Evolutionary conservation across 257 asterid species (phyloP).

Genomic region (Gentiana dahurica): DNA sequence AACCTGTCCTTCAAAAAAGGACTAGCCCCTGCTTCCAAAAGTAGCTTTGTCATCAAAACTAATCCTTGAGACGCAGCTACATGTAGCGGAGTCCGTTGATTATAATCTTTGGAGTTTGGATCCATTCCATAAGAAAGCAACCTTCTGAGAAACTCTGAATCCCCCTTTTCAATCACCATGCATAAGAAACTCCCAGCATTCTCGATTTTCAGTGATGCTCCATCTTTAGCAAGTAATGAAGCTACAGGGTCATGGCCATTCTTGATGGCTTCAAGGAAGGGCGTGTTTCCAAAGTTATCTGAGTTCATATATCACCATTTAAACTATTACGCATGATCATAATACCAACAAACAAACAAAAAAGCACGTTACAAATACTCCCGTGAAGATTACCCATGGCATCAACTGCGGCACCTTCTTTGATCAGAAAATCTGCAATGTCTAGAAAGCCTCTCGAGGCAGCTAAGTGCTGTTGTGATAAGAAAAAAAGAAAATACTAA

Average conservation of each 20-base stretch:
- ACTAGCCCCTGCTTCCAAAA: conserved; percentile 82
- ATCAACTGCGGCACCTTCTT: too few species aligned
- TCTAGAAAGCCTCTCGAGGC: too few species aligned
- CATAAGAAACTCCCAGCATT: conserved; percentile 68
- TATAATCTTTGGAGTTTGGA: conserved; percentile 67
- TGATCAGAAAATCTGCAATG: too few species aligned
- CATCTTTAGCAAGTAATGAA: conserved; percentile 50
- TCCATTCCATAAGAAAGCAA: conserved; percentile 52
- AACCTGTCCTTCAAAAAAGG: conserved; percentile 76
- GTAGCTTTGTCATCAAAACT: conserved; percentile 62
- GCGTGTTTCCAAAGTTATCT: conserved; percentile 79
- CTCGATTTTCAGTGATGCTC: conserved; percentile 54
- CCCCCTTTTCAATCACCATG: conserved; percentile 55
- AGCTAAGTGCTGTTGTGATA: too few species aligned
- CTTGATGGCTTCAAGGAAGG: conserved; percentile 75
- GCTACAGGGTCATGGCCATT: conserved; percentile 67
- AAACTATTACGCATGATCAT: too few species aligned
- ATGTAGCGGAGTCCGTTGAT: conserved; percentile 78
- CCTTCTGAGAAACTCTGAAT: conserved; percentile 68
- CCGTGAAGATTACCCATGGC: too few species aligned
- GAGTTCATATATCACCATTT: conserved; percentile 1
- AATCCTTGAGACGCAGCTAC: conserved; percentile 74
- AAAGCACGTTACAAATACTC: too few species aligned
- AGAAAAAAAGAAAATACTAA: too few species aligned
- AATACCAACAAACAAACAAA: too few species aligned